A percentile compares a stretch with the other conserved stretches of the same genome.
Evolutionary conservation across 306 rosid species (phyloP).

Genomic region (Bauhinia variegata): DNA sequence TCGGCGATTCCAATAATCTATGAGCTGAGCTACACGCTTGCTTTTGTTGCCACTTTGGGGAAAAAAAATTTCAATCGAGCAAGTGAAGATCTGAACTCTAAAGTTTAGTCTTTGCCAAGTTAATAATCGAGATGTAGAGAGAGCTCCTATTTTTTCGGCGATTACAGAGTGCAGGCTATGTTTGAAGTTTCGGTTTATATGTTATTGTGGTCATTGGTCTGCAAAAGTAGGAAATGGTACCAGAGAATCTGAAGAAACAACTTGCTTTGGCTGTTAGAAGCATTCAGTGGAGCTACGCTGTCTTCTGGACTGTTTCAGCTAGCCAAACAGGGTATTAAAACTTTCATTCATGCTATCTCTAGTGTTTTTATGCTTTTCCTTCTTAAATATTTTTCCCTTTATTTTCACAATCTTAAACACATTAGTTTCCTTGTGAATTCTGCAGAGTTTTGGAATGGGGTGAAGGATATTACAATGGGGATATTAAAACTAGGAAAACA

Average conservation of each 20-base stretch:
- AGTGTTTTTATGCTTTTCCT: no score
- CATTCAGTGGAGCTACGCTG: constrained; percentile 82
- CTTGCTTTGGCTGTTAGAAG: constrained; percentile 87
- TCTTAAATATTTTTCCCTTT: no score
- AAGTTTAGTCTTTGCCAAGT: constrained; percentile 28
- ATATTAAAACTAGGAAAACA: constrained; percentile 87
- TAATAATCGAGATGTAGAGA: constrained; percentile 20
- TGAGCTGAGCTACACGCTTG: constrained; percentile 18
- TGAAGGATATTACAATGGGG: constrained; percentile 91
- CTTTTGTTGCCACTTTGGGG: neutral
- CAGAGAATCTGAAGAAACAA: constrained; percentile 59
- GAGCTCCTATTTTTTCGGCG: constrained; percentile 7
- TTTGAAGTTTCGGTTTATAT: constrained; percentile 26
- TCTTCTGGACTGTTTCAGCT: constrained; percentile 73
- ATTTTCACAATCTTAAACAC: no score
- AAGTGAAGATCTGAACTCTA: neutral
- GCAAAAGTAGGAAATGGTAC: constrained; percentile 47
- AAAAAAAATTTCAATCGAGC: neutral
- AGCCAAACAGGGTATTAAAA: constrained; percentile 61
- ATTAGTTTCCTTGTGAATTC: constrained; percentile 4
- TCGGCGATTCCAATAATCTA: constrained; percentile 10
- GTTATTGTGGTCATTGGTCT: constrained; percentile 38
- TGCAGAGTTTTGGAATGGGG: constrained; percentile 76
- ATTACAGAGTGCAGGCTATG: constrained; percentile 12
- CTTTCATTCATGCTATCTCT: constrained; percentile 10